Conservation (phyloP, 2,329 filamentous ascomycete species). For the Xylaria sp. region DNA sequence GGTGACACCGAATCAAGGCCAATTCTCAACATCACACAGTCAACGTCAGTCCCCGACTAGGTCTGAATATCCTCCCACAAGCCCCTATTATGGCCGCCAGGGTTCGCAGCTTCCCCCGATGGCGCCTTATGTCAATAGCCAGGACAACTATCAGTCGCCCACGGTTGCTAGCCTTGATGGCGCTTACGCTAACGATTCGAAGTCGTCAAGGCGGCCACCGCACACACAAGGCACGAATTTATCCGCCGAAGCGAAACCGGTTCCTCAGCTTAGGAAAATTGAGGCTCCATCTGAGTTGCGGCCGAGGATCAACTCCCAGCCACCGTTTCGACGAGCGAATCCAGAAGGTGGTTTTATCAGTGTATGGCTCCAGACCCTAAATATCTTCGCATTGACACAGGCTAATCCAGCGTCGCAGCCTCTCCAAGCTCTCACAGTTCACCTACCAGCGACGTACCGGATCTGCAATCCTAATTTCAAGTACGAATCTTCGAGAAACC, state of each 20-base stretch:
- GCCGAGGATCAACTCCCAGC: constrained; percentile 84
- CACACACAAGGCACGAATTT: constrained; percentile 47
- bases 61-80: constrained; percentile 62
- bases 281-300: constrained; percentile 74
- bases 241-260: constrained; percentile 64
- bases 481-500: constrained; percentile 97
- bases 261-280: constrained; percentile 87
- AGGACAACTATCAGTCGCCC: constrained; percentile 76
- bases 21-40: constrained; percentile 58
- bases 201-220: constrained; percentile 61
- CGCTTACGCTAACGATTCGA: constrained; percentile 62
- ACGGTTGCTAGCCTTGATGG: constrained; percentile 74
- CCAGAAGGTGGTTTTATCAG: constrained; percentile 98
- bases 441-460: constrained; percentile 92
- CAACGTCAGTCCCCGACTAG: constrained; percentile 81
- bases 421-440: constrained; percentile 90
- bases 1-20: constrained; percentile 59
- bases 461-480: constrained; percentile 99
- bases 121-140: constrained; percentile 68
- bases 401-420: constrained; percentile 61
- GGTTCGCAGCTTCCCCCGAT: constrained; percentile 76
- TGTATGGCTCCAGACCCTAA: constrained; percentile 57
- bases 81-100: constrained; percentile 62
- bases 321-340: constrained; percentile 88
- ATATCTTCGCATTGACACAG: constrained; percentile 14